phyloP scores from a whole-genome alignment of 164 flowering plant species.

The Stephania yunnanensis region DNA sequence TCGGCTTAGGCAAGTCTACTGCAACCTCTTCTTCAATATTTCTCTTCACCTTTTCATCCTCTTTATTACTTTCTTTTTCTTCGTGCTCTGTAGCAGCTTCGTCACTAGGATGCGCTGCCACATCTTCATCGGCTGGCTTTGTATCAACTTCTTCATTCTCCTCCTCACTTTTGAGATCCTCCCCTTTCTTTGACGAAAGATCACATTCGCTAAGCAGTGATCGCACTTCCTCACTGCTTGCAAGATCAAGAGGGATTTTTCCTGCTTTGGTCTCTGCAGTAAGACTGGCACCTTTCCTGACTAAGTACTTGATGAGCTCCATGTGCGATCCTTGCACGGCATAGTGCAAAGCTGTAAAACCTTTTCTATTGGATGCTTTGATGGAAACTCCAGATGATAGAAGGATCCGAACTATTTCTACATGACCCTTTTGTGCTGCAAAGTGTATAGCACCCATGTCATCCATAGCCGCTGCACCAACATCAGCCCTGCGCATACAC shows the following conservation, averaged over 20 bases:
- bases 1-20: slow-evolving; percentile 33
- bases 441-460: slow-evolving; percentile 98
- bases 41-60: slow-evolving; percentile 35
- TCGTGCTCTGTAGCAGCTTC: slow-evolving; percentile 19
- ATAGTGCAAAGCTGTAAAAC: slow-evolving; percentile 84
- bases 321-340: slow-evolving; percentile 79
- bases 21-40: slow-evolving; percentile 30
- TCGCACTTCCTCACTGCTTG: slow-evolving; percentile 53
- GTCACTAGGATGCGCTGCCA: slow-evolving; percentile 15
- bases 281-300: slow-evolving; percentile 64
- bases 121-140: slow-evolving; percentile 15
- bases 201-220: slow-evolving; percentile 39
- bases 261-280: slow-evolving; percentile 70
- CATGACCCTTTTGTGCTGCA: slow-evolving; percentile 91
- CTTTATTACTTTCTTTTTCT: slow-evolving; percentile 10
- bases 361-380: slow-evolving; percentile 73
- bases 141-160: slow-evolving; percentile 26
- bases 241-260: slow-evolving; percentile 68
- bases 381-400: slow-evolving; percentile 64
- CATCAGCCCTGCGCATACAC: slow-evolving; percentile 88
- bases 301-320: slow-evolving; percentile 70
- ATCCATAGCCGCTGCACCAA: slow-evolving; percentile 93
- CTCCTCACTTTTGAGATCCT: slow-evolving; percentile 17
- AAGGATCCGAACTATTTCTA: slow-evolving; percentile 62
- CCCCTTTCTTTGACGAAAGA: slow-evolving; percentile 21